A percentile compares a stretch with the other conserved stretches of the same genome.
These are phyloP conservation scores for Apiospora marii DNA, from an alignment of 2,329 filamentous ascomycete species.

Conservation along the genomic window DNA sequence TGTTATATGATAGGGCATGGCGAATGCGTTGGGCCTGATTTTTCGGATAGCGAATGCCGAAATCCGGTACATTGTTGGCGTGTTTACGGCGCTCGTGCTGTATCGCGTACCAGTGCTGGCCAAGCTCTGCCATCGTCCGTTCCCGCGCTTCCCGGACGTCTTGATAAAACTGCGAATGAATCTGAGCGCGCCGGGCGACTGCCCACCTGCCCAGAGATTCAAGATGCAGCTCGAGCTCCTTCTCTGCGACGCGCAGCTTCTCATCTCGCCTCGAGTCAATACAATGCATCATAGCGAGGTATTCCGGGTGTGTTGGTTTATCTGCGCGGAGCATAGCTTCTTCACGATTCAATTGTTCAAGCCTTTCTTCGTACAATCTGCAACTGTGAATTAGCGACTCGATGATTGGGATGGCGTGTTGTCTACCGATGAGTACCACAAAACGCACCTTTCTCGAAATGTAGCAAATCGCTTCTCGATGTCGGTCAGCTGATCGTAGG, in stretches of 20 bases:
- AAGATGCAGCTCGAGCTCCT: conserved; percentile 76
- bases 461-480: conserved; percentile 90
- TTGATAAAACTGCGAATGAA: conserved; percentile 92
- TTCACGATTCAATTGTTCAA: conserved; percentile 79
- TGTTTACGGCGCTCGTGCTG: conserved; percentile 85
- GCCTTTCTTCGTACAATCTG: conserved; percentile 87
- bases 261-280: conserved; percentile 83
- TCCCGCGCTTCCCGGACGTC: conserved; percentile 84
- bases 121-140: conserved; percentile 78
- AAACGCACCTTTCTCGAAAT: conserved; percentile 77
- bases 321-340: conserved; percentile 67
- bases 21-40: conserved; percentile 79
- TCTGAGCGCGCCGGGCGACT: conserved; percentile 82
- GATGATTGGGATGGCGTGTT: background rate
- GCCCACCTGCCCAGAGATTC: conserved; percentile 77
- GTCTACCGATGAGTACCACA: background rate
- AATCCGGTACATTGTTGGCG: conserved; percentile 82
- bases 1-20: conserved; percentile 91
- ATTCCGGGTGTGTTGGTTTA: conserved; percentile 85
- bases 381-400: background rate
- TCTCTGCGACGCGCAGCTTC: conserved; percentile 79
- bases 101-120: conserved; percentile 91
- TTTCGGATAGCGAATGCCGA: conserved; percentile 80
- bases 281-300: conserved; percentile 87
- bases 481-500: conserved; percentile 78